Conservation (phyloP, 1,139 yeast genomes). For the Taiozyma onychis region DNA sequence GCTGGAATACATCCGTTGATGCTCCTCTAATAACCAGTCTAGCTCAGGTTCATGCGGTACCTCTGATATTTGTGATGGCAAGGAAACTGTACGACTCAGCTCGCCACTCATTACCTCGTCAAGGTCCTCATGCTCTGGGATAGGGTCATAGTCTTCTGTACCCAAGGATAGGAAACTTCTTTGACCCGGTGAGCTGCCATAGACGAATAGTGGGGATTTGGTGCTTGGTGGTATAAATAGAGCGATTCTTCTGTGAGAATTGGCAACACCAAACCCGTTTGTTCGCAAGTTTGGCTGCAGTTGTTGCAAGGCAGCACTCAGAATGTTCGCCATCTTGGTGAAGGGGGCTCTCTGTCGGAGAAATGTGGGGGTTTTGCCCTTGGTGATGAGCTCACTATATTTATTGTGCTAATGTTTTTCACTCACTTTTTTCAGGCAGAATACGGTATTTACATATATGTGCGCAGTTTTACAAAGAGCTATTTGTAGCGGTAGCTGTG, state of each 20-base stretch:
- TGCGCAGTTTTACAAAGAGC: background rate
- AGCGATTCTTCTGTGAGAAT: constrained; percentile 38
- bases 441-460: background rate
- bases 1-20: constrained; percentile 50
- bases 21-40: constrained; percentile 66
- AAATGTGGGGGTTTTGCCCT: background rate
- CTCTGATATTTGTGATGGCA: constrained; percentile 57
- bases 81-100: constrained; percentile 38
- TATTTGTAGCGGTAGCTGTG: background rate
- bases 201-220: constrained; percentile 57
- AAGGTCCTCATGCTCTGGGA: constrained; percentile 32
- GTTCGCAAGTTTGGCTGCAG: constrained; percentile 31
- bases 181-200: constrained; percentile 50
- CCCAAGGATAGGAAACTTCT: constrained; percentile 54
- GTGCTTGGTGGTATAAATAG: constrained; percentile 70
- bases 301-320: constrained; percentile 25
- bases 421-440: background rate
- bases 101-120: constrained; percentile 44
- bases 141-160: constrained; percentile 28
- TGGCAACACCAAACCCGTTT: constrained; percentile 35
- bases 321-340: constrained; percentile 11
- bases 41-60: constrained; percentile 38
- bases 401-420: background rate
- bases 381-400: background rate
- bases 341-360: background rate